Conservation (phyloP, 805 yeast species). For the Candida chauliodis region DNA sequence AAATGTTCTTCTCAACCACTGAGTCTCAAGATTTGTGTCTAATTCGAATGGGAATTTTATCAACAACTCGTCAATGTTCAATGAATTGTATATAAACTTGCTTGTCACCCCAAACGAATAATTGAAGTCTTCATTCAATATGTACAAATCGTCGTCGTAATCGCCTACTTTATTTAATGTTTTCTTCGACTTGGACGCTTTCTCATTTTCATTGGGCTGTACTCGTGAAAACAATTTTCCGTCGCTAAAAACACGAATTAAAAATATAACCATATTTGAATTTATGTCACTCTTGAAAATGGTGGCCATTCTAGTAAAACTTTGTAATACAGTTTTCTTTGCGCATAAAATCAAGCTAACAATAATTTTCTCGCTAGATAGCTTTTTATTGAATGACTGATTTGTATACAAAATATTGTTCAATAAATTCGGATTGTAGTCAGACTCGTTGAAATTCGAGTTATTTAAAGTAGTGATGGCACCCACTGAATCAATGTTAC, state of each 20-base stretch:
- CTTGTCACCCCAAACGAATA: constrained; percentile 54
- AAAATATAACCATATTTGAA: constrained; percentile 38
- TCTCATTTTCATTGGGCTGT: constrained; percentile 11
- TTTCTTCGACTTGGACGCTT: constrained; percentile 15
- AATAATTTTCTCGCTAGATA: constrained; percentile 24
- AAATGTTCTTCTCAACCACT: constrained; percentile 10
- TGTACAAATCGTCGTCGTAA: constrained; percentile 15
- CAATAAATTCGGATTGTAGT: constrained; percentile 25
- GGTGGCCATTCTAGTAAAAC: constrained; percentile 30
- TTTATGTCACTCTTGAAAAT: constrained; percentile 36
- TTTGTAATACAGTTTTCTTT: constrained; percentile 34
- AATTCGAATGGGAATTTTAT: constrained; percentile 18
- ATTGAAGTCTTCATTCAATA: constrained; percentile 46
- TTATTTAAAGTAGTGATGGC: constrained; percentile 29
- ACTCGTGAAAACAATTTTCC: constrained; percentile 26
- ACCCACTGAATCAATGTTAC: constrained; percentile 30
- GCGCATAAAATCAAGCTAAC: constrained; percentile 32
- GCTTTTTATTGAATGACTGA: constrained; percentile 15
- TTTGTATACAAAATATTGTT: constrained; percentile 29
- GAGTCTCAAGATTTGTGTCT: not conserved
- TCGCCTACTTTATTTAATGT: constrained; percentile 20
- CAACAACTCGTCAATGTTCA: constrained; percentile 33
- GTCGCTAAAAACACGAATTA: constrained; percentile 36
- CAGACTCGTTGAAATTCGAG: constrained; percentile 24
- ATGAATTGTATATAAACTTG: constrained; percentile 29